Evolutionary conservation across 2,329 filamentous ascomycete species (phyloP), one percentile per base, ranked within the genome.

Genomic region (Leptographium wingfieldii): DNA sequence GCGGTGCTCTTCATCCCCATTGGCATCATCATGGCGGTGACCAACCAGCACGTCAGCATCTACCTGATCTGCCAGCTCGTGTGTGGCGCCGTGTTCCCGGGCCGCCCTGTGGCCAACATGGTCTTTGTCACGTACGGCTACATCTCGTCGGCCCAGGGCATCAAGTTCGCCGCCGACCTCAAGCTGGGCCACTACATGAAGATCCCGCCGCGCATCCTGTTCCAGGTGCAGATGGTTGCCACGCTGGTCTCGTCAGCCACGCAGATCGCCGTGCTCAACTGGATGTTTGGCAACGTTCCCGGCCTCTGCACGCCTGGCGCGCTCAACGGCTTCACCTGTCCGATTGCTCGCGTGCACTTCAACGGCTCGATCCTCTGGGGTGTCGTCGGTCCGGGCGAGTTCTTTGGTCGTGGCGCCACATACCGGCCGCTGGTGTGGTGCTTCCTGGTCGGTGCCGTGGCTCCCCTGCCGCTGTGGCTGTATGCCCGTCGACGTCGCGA

Each of bases 81-180:
- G 64, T 92, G 88, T 64, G 90, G 90, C 59, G 84, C 82, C 57
- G 78, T 90, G 19, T 95, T 95, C 69, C 90, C 90, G 0, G 90
- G 90, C 33, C 85, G 87, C 1, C 90, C 90, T 1, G 88, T 95
- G 12, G 90, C 90, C 57, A 94, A 95, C 71, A 95, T 95, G 90
- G 88, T 95, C 43, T 95, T 95, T 67, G 89, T 92, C 55, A 94
- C 89, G 0, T 95, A 94, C 69, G 90, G 89, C 63, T 95, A 94
- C 72, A 94, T 94, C 68, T 91, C 88, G 5, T 92, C 88, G 0
- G 88, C 89, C 0, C 90, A 95, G 73, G 90, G 90, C 33, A 87
- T 95, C 70, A 94, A 95, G 69, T 95, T 95, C 69, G 87, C 88
- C 1, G 86, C 88, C 2, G 90, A 95, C 70, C 79, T 95, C 57